Conservation (phyloP, 2,329 filamentous ascomycete genomes). For the Aspergillus eucalypticola region DNA sequence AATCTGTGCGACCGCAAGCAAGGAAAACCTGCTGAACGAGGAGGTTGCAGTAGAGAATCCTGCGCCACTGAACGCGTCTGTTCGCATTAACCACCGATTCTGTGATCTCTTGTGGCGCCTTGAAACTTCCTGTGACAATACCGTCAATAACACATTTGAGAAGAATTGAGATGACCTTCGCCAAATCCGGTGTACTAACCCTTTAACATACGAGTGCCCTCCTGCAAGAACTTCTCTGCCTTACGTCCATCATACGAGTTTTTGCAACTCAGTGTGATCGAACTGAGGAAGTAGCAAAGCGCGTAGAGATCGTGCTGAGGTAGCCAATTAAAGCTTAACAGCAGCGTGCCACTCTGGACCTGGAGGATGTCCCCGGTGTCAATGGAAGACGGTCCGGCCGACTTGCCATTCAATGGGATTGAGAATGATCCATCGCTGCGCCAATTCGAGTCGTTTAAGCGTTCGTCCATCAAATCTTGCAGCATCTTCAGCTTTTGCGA, state of each 20-base stretch:
- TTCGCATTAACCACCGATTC: slow-evolving; percentile 61
- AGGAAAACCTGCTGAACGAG: slow-evolving; percentile 71
- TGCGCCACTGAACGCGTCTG: slow-evolving; percentile 63
- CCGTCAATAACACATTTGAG: slow-evolving; percentile 15
- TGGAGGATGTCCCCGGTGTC: slow-evolving; percentile 46
- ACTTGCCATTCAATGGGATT: slow-evolving; percentile 47
- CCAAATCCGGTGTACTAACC: slow-evolving; percentile 31
- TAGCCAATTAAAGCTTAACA: slow-evolving; percentile 61
- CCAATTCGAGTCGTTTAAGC: slow-evolving; percentile 48
- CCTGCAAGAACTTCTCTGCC: slow-evolving; percentile 57
- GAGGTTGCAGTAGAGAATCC: slow-evolving; percentile 66
- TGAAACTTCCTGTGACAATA: slow-evolving; percentile 34
- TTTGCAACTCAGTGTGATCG: slow-evolving; percentile 56
- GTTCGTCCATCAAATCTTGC: slow-evolving; percentile 56
- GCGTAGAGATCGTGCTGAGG: slow-evolving; percentile 60
- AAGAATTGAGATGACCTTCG: slow-evolving; percentile 21
- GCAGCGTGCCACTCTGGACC: slow-evolving; percentile 44
- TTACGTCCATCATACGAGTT: slow-evolving; percentile 57
- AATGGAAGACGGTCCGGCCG: slow-evolving; percentile 38
- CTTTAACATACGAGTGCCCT: slow-evolving; percentile 56
- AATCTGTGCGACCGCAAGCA: slow-evolving; percentile 69
- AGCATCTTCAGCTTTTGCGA: slow-evolving; percentile 57
- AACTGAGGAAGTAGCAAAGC: slow-evolving; percentile 60
- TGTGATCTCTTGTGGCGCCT: slow-evolving; percentile 43
- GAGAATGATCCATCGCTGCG: slow-evolving; percentile 50